Evolutionary conservation across 306 rosid genomes (phyloP), one percentile per base, ranked within the genome.

Genomic region (Quercus suber): DNA sequence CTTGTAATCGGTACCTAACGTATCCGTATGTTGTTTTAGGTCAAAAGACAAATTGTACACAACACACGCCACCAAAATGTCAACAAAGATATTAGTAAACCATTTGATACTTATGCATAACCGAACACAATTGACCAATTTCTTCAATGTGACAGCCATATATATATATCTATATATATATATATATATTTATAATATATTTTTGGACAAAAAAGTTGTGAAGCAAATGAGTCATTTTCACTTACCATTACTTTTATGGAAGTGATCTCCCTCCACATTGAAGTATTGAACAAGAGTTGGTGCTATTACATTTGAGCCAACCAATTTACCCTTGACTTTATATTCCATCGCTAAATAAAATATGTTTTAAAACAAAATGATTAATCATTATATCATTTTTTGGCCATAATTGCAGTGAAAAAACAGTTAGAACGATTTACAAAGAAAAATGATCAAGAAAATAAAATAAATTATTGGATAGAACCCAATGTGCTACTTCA

Each of bases 401-500:
- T 0, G 63, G 63, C n/a, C 63, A 57, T 17, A 57, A 57, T 17
- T 57, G 19, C 19, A 17, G 25, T n/a, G 25, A 12, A 59, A 59
- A 59, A 59, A 59, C 4, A 49, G 53, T 49, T 11, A 49, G 12
- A 49, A 49, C 14, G 5, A 49, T 10, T 49, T 12, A 49, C 15
- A 10, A 49, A 13, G 53, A 49, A 13, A 13, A 49, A 49, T 10
- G 53, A 49, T 49, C 17, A 49, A 49, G 45, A 8, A 41, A 2
- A 41, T 41, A 41, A 41, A 41, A 41, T 41, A 41, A 41, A 8
- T 41, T 49, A 49, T 49, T 49, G 53, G 53, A 49, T 49, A 49
- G 53, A 49, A 49, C 53, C 53, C 53, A 49, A 49, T 49, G 53
- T 49, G 70, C 78, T 70, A 77, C 71, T 73, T 77, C 86, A 83